These are phyloP conservation scores for Globisporangium nunn DNA, from an alignment of 352 stramenopile genomes.

Conservation along the genomic window DNA sequence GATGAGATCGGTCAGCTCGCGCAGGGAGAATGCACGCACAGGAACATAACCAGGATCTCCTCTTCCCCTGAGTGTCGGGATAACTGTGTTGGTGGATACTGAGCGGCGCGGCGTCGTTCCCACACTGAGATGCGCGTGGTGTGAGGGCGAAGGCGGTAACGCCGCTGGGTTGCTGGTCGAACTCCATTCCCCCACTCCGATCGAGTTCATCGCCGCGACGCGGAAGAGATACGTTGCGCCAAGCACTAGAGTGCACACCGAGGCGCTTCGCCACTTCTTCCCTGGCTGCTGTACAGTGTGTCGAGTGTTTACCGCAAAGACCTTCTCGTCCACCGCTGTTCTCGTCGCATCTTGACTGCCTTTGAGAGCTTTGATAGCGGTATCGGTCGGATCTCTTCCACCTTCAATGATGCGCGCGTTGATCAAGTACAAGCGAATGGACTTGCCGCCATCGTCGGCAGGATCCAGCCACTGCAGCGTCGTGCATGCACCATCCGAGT, in stretches of 20 bases:
- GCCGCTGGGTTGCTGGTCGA: constrained; percentile 23
- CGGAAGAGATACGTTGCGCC: constrained; percentile 38
- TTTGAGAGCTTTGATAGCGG: constrained; percentile 15
- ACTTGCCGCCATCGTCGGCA: constrained; percentile 44
- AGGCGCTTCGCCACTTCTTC: constrained; percentile 21
- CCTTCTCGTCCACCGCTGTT: constrained; percentile 5
- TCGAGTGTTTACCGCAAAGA: constrained; percentile 8
- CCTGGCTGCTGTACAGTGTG: not conserved
- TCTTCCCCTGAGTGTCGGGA: constrained; percentile 39
- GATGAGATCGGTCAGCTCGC: constrained; percentile 6
- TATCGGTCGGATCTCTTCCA: not conserved
- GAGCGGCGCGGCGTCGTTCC: not conserved
- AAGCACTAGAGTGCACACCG: constrained; percentile 45
- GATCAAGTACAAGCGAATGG: constrained; percentile 38
- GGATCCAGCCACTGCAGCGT: constrained; percentile 50
- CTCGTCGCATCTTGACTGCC: constrained; percentile 6
- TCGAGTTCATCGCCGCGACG: constrained; percentile 56
- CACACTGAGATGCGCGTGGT: not conserved
- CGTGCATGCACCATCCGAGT: constrained; percentile 19
- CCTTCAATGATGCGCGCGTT: constrained; percentile 13
- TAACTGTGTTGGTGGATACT: constrained; percentile 2
- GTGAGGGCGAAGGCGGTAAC: constrained; percentile 4
- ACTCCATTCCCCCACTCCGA: constrained; percentile 53
- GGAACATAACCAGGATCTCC: constrained; percentile 37
- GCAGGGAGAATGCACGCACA: constrained; percentile 16